Base-by-base conservation (phyloP, 345 rosid species). In the Rhodamnia rubescens region DNA sequence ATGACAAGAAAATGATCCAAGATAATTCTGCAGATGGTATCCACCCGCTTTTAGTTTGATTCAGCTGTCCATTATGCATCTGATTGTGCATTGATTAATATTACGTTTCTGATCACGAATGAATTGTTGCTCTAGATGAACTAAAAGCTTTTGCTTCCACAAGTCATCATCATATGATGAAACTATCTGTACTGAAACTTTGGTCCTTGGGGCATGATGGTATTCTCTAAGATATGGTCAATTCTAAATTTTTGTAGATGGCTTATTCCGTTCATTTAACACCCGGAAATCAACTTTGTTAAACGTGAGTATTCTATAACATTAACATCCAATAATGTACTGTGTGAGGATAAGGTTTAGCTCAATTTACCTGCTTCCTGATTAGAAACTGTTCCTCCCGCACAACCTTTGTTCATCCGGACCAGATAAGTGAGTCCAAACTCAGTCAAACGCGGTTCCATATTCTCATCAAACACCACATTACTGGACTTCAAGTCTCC, bases 401-500 rank as follows among this genome's bases (percentile, higher is more conserved):
- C 85, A 74, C 92, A 88, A 83, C 87, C 89, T 87, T 90, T 88
- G 52, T 86, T 85, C 87, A 93, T 88, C 83, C 90, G 89, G 42
- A 69, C 81, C 85, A 95, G 90, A 88, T 89, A 86, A 59, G 90
- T 92, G 91, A 92, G 89, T 54, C 98, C 98, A 80, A 94, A 95
- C 42, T 95, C 96, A 15, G 92, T 93, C 89, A 97, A 86, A 85
- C 89, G 93, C 5, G 96, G 96, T 86, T 95, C 96, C 93, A 92
- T 94, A 84, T 93, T 93, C 84, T 94, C 95, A 27, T 91, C 94
- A 15, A 95, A 94, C 64, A 93, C 86, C 57, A 97, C 74, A 74
- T 90, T 97, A 84, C 89, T 89, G 18, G 92, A 92, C 90, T 88
- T 95, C 90, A 97, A 85, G 91, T 95, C 97, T 83, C 98, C 98